Evolutionary conservation across 2,329 filamentous ascomycete genomes (phyloP).

Genomic region (Talaromyces atroroseus): DNA sequence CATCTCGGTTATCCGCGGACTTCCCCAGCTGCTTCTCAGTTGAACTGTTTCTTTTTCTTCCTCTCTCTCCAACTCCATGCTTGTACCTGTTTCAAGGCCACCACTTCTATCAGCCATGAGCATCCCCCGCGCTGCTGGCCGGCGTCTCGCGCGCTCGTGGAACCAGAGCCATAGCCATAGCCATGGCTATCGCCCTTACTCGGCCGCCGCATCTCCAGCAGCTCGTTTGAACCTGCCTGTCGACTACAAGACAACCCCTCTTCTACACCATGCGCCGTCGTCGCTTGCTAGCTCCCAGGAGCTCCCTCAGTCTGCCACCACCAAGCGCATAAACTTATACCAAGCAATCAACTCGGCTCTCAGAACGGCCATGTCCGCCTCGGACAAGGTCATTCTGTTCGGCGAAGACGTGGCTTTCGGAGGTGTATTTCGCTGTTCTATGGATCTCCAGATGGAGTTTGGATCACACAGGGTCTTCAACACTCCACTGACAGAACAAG

Average conservation of each 20-base stretch:
- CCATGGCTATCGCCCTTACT: slow-evolving; percentile 36
- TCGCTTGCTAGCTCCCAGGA: slow-evolving; percentile 66
- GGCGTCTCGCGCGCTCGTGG: slow-evolving; percentile 11
- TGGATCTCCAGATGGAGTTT: slow-evolving; percentile 82
- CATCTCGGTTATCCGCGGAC: slow-evolving; percentile 13
- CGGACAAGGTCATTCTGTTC: slow-evolving; percentile 84
- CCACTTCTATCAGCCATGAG: slow-evolving; percentile 9
- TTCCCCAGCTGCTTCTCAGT: background rate
- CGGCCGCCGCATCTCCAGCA: slow-evolving; percentile 39
- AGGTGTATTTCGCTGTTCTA: slow-evolving; percentile 90
- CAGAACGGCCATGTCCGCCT: slow-evolving; percentile 70
- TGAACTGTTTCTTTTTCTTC: background rate
- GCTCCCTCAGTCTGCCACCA: slow-evolving; percentile 64
- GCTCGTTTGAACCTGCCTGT: slow-evolving; percentile 74
- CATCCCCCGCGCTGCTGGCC: slow-evolving; percentile 7
- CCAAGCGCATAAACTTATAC: slow-evolving; percentile 87
- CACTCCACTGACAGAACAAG: slow-evolving; percentile 89
- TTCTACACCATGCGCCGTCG: slow-evolving; percentile 75
- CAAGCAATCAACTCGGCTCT: slow-evolving; percentile 90
- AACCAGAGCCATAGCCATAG: background rate
- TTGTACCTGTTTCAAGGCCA: background rate
- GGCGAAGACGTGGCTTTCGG: slow-evolving; percentile 97
- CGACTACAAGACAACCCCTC: slow-evolving; percentile 75
- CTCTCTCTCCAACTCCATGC: background rate
- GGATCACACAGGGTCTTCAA: slow-evolving; percentile 91